phyloP scores from a whole-genome alignment of 768 basidiomycete genomes.

The Dentipellis sp. region DNA sequence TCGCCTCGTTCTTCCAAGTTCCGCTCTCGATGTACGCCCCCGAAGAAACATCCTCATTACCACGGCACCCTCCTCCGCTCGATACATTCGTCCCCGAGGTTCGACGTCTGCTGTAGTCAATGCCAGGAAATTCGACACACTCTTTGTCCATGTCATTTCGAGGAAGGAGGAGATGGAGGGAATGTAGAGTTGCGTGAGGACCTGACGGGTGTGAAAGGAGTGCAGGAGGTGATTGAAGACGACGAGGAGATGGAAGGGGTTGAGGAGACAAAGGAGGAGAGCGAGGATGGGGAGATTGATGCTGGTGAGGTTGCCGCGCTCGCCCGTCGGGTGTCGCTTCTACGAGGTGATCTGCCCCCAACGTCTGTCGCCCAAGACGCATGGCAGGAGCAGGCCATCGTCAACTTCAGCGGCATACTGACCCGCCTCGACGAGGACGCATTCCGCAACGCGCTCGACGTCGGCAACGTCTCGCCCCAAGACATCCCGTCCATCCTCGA shows the following conservation, averaged over 20 bases:
- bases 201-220: conserved; percentile 2
- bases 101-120: conserved; percentile 5
- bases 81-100: background rate
- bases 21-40: background rate
- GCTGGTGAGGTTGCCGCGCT: conserved; percentile 3
- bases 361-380: background rate
- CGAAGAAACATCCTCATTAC: background rate
- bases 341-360: conserved; percentile 4
- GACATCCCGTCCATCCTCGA: conserved; percentile 15
- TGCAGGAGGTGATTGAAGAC: conserved; percentile 3
- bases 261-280: background rate
- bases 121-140: conserved; percentile 10
- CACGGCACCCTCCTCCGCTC: conserved; percentile 6
- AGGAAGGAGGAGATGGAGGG: background rate
- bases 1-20: background rate
- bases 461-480: conserved; percentile 2
- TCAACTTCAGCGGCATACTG: conserved; percentile 9
- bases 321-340: conserved; percentile 13
- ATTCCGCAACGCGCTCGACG: conserved; percentile 7
- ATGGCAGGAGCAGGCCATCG: conserved; percentile 4
- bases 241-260: conserved; percentile 1
- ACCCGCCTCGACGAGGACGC: conserved; percentile 4
- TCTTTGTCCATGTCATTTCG: background rate
- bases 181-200: background rate
- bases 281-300: background rate